Percentiles rank a stretch among this genome's conserved stretches.
phyloP scores from a whole-genome alignment of 176 grass and related monocot species.

The Eleusine coracana region DNA sequence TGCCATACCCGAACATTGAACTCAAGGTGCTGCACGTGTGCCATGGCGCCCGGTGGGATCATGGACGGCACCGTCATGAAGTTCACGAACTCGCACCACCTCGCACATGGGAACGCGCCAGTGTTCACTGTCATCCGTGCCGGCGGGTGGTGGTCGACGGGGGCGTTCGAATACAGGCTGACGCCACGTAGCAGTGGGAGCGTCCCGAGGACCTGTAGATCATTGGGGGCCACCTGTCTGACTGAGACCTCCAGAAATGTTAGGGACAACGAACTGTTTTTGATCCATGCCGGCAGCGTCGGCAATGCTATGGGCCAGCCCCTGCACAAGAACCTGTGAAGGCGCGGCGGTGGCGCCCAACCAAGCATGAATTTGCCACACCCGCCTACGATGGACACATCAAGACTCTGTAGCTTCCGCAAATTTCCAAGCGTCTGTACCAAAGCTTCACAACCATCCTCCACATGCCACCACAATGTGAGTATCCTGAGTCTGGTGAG shows the following conservation, averaged over 20 bases:
- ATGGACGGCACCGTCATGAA: slow-evolving; percentile 21
- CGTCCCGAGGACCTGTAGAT: background rate
- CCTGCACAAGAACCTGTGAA: background rate
- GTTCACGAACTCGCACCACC: background rate
- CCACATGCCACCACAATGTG: background rate
- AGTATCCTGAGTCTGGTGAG: background rate
- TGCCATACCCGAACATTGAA: background rate
- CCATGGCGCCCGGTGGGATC: background rate
- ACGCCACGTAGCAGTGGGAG: background rate
- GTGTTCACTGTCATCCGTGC: background rate
- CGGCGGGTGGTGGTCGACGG: background rate
- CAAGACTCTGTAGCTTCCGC: background rate
- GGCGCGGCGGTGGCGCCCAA: background rate
- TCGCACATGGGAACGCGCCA: background rate
- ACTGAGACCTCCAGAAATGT: background rate
- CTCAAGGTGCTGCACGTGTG: background rate
- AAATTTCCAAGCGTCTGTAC: background rate
- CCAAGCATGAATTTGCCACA: background rate
- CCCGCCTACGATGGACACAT: background rate
- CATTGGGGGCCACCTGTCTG: background rate
- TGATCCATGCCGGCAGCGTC: background rate
- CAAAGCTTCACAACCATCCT: background rate
- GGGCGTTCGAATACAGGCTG: background rate
- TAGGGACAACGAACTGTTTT: background rate
- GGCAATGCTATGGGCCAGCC: background rate